phyloP scores from a whole-genome alignment of 208 protist genomes.

The Trichomonas tenax region DNA sequence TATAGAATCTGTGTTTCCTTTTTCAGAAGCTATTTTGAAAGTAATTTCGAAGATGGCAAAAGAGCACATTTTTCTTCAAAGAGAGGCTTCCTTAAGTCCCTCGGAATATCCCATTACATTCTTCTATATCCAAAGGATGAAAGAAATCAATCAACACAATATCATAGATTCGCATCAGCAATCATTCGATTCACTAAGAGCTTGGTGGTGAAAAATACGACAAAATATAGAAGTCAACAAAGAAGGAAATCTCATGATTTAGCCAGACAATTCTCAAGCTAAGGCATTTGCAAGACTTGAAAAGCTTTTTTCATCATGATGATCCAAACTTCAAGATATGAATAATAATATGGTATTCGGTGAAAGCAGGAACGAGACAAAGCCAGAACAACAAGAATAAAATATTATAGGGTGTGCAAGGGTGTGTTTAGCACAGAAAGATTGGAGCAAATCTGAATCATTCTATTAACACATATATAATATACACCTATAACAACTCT shows the following conservation, averaged over 20 bases:
- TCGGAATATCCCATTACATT: not conserved
- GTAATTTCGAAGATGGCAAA: not conserved
- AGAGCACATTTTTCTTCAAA: not conserved
- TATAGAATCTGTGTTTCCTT: too few relatives aligned
- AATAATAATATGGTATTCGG: too few relatives aligned
- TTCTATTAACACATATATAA: too few relatives aligned
- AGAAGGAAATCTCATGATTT: not conserved
- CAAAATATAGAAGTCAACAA: not conserved
- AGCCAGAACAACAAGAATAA: too few relatives aligned
- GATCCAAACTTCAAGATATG: too few relatives aligned
- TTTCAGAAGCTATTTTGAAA: too few relatives aligned
- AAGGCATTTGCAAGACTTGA: not conserved
- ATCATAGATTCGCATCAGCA: not conserved
- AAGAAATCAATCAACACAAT: not conserved
- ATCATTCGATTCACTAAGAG: not conserved
- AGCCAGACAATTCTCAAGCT: not conserved
- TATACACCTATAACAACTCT: too few relatives aligned
- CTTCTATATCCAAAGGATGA: not conserved
- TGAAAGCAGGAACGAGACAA: too few relatives aligned
- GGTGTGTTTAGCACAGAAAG: too few relatives aligned
- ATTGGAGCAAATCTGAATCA: too few relatives aligned
- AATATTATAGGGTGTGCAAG: too few relatives aligned
- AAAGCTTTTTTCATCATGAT: too few relatives aligned
- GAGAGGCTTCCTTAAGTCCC: not conserved
- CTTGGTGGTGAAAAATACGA: not conserved